Evolutionary conservation across 202 grass and related monocot species (phyloP).

Genomic region (Elaeis oleifera): DNA sequence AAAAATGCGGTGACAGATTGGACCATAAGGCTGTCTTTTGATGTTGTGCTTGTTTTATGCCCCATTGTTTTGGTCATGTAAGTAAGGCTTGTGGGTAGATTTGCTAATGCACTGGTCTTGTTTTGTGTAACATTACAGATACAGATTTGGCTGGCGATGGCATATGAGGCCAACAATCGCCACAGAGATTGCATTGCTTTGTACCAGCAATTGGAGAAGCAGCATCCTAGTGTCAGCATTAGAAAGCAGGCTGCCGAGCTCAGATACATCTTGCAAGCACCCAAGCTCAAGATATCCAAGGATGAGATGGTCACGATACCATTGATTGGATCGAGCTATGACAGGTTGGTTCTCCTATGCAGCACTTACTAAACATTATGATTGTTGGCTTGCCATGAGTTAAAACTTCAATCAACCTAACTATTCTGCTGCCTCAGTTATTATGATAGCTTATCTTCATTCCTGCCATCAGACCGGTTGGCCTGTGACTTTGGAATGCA

Average conservation of each 20-base stretch:
- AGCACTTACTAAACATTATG: too few relatives aligned
- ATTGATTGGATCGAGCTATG: constrained; percentile 89
- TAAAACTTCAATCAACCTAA: too few relatives aligned
- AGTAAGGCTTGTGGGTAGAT: neutral
- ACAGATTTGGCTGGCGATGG: constrained; percentile 99
- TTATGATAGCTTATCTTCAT: too few relatives aligned
- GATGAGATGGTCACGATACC: constrained; percentile 97
- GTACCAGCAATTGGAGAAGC: constrained; percentile 81
- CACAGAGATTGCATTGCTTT: constrained; percentile 91
- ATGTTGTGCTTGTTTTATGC: too few relatives aligned
- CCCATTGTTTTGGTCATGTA: too few relatives aligned
- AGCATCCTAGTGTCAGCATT: constrained; percentile 77
- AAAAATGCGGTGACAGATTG: too few relatives aligned
- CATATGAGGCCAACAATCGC: constrained; percentile 87
- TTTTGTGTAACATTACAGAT: constrained; percentile 41
- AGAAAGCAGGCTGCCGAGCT: constrained; percentile 88
- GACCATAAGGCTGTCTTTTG: too few relatives aligned
- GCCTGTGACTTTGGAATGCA: too few relatives aligned
- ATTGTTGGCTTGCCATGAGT: too few relatives aligned
- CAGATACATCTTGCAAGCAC: constrained; percentile 86
- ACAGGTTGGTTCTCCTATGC: constrained; percentile 49
- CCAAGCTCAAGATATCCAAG: constrained; percentile 93
- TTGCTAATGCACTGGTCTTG: neutral
- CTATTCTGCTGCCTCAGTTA: too few relatives aligned
- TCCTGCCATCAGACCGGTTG: too few relatives aligned